Evolutionary conservation across 2,329 filamentous ascomycete species (phyloP).

Genomic region (Aurifilum marmelostoma): DNA sequence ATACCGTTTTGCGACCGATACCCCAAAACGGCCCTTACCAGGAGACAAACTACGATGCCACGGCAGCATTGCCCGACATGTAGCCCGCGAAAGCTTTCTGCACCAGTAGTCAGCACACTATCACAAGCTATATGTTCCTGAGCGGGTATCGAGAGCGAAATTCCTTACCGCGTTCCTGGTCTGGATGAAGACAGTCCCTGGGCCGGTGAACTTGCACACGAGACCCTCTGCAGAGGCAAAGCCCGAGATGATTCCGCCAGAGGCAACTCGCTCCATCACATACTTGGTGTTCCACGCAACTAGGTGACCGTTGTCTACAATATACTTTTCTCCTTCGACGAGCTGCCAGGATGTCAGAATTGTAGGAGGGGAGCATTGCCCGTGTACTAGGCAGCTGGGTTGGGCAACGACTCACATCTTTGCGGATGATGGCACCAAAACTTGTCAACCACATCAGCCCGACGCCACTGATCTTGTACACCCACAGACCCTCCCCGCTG

Average conservation of each 20-base stretch:
- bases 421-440: constrained; percentile 92
- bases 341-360: constrained; percentile 43
- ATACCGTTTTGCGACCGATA: background rate
- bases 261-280: constrained; percentile 83
- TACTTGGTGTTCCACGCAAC: constrained; percentile 98
- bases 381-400: too few relatives aligned
- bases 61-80: constrained; percentile 25
- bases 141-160: constrained; percentile 26
- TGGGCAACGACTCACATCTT: constrained; percentile 68
- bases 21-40: background rate
- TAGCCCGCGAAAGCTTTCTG: constrained; percentile 30
- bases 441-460: constrained; percentile 89
- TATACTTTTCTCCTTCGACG: constrained; percentile 78
- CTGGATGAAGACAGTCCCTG: constrained; percentile 90
- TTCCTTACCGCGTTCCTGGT: constrained; percentile 82
- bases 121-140: background rate
- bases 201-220: constrained; percentile 91
- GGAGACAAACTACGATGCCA: constrained; percentile 2
- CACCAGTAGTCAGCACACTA: background rate
- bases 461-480: constrained; percentile 81
- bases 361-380: too few relatives aligned
- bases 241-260: constrained; percentile 90
- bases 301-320: constrained; percentile 89
- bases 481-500: constrained; percentile 87
- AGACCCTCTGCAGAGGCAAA: constrained; percentile 82